Base-by-base conservation (phyloP, 2,329 filamentous ascomycete species). In the Cercospora sp. region DNA sequence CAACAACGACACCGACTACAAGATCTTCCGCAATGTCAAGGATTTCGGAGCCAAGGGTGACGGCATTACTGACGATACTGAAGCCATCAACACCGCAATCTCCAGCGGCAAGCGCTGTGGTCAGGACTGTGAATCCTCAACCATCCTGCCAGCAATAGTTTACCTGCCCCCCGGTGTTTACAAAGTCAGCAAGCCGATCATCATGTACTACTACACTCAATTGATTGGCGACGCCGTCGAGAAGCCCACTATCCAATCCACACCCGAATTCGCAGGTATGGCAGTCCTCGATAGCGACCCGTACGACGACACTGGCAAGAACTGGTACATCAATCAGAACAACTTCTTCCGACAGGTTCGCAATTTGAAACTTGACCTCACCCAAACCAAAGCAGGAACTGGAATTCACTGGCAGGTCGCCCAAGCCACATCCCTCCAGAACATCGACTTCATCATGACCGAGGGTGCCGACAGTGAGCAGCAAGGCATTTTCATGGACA, bases 121-220 rank as follows among this genome's bases (percentile, higher is more conserved):
- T 45, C 78, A 87, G 71, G 88, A 88, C 70, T 98, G 94, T 78
- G 91, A 95, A 78, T 97, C 93, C 1, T 88, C 87, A 34, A 98
- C 94, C 3, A 87, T 87, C n/a, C 88, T 89, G 1, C 94, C 94
- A 0, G 94, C 92, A 28, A 83, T 98, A 13, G 88, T 98, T 63
- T 98, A 97, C 84, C 97, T 98, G 83, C 94, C 93, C 45, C 85
- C 92, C 10, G 94, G 94, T 72, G 96, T 89, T 66, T 98, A 97
- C 77, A 77, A 91, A 18, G 89, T 98, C 74, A 92, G 89, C 77
- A 86, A 84, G 75, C 92, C 94, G 24, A 88, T 98, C 72, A 81
- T 93, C 62, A 90, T 93, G 79, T 90, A 90, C 80, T 98, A 98
- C 85, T 97, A 97, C 83, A 97, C 94, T 8, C 93, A 97, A 79